Evolutionary conservation across 2,329 filamentous ascomycete species (phyloP).

Genomic region (Botrytis hyacinthi): DNA sequence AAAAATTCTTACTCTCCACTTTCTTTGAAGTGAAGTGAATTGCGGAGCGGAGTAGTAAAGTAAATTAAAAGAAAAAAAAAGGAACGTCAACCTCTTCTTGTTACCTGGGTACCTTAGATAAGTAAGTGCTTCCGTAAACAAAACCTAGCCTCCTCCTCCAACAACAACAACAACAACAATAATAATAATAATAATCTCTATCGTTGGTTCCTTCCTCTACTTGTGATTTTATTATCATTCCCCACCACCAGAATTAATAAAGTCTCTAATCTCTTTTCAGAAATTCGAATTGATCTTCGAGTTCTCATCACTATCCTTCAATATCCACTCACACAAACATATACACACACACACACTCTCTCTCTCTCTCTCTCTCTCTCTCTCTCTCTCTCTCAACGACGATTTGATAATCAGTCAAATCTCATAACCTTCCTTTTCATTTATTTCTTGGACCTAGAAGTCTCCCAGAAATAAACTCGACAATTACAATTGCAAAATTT

Average conservation of each 20-base stretch:
- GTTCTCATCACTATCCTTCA: slow-evolving; percentile 11
- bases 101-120: background rate
- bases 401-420: background rate
- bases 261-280: background rate
- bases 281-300: slow-evolving; percentile 10
- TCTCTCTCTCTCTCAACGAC: background rate
- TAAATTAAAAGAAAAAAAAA: background rate
- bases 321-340: background rate
- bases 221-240: background rate
- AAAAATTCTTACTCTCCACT: background rate
- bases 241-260: background rate
- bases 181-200: background rate
- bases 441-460: slow-evolving; percentile 11
- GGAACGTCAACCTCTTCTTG: background rate
- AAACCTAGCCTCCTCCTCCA: background rate
- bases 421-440: background rate
- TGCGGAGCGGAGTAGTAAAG: background rate
- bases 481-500: slow-evolving; percentile 10
- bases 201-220: background rate
- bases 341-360: no score
- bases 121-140: slow-evolving; percentile 1
- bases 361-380: no score
- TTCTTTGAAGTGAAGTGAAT: background rate
- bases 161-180: background rate
- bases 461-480: background rate